A percentile compares a stretch with the other conserved stretches of the same genome.
Evolutionary conservation across 306 rosid species (phyloP).

Genomic region (Vigna unguiculata): DNA sequence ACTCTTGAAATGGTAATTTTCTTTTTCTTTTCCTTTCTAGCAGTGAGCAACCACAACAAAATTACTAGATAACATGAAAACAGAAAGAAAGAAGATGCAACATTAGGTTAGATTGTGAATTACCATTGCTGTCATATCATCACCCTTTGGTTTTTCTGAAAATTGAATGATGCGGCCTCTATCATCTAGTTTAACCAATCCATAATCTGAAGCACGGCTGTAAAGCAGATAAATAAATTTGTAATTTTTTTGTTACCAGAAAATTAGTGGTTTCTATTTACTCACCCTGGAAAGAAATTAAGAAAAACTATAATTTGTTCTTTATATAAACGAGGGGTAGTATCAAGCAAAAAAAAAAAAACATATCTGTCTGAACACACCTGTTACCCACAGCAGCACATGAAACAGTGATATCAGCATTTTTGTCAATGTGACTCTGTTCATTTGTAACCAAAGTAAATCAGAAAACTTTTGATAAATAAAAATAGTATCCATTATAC

Average conservation of each 20-base stretch:
- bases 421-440: slow-evolving; percentile 81
- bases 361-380: slow-evolving; percentile 48
- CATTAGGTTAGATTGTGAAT: slow-evolving; percentile 36
- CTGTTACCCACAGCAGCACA: slow-evolving; percentile 74
- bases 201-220: slow-evolving; percentile 95
- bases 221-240: slow-evolving; percentile 40
- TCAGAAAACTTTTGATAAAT: slow-evolving; percentile 36
- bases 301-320: no score
- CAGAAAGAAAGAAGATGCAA: slow-evolving; percentile 28
- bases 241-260: neutral
- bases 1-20: slow-evolving; percentile 15
- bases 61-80: slow-evolving; percentile 28
- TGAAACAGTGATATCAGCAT: slow-evolving; percentile 83
- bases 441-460: slow-evolving; percentile 33
- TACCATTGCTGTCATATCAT: slow-evolving; percentile 84
- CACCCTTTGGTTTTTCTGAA: slow-evolving; percentile 81
- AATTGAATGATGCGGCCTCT: slow-evolving; percentile 74
- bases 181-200: slow-evolving; percentile 80
- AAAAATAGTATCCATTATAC: neutral
- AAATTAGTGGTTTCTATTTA: slow-evolving; percentile 31
- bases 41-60: slow-evolving; percentile 17
- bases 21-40: neutral
- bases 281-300: slow-evolving; percentile 13
- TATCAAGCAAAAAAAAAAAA: slow-evolving; percentile 11
- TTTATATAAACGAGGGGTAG: no score